Evolutionary conservation across 345 rosid genomes (phyloP), one percentile per base, ranked within the genome.

Genomic region (Anacardium occidentale): DNA sequence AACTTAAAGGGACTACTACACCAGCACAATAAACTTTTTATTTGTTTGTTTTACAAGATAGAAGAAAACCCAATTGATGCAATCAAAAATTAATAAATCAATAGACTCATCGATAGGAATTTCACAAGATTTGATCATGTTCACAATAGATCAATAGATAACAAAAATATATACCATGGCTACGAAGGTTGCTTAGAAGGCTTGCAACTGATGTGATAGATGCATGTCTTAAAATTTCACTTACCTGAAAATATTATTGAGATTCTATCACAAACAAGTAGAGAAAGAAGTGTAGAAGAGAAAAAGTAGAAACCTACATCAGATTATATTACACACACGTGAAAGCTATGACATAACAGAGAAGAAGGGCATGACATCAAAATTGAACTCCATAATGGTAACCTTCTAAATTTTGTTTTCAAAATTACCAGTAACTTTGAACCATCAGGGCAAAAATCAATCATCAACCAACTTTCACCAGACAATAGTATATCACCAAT

Each of bases 131-230:
- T 32, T 18, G 15, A 18, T 7, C 25, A 66, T n/a, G 20, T n/a
- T 53, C 40, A 15, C 61, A 47, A 72, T 24, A 32, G 2, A 67
- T 55, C 24, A 20, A 54, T 25, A 61, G 10, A 7, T 51, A 73
- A 78, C 42, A 69, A 34, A 74, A 8, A 32, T 5, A 74, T 50
- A 29, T 84, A 92, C 97, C 98, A 68, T 89, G 85, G 80, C 91
- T 88, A 64, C 96, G 91, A 64, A 91, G 89, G 79, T 88, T 87
- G 77, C 88, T 86, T 63, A 92, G 52, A 50, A 89, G 79, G 63
- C 80, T 82, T 60, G 94, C 89, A 81, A 87, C 85, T 74, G 84
- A 78, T 48, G 92, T 69, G 74, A 81, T 71, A 13, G 97, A 83
- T 47, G 89, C 78, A 79, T 78, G 87, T 83, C 94, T 88, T 37